Conservation (phyloP, 2,329 filamentous ascomycete genomes). For the Bipolaris victoriae region DNA sequence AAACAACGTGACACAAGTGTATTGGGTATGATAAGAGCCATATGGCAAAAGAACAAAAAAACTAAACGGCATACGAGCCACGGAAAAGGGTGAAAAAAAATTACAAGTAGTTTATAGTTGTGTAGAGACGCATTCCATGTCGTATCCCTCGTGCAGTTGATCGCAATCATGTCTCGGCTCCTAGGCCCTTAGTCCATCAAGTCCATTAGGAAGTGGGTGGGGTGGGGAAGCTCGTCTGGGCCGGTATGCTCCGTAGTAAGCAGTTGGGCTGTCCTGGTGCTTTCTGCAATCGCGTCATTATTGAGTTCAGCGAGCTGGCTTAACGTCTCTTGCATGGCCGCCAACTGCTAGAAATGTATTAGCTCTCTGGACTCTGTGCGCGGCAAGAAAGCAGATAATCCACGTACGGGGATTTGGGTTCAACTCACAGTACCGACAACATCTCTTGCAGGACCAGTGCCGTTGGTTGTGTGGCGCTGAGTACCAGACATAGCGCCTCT, state of each 20-base stretch:
- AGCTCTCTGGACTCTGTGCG: conserved; percentile 21
- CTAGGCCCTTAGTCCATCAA: not conserved
- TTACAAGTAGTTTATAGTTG: not conserved
- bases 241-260: conserved; percentile 30
- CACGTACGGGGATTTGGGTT: conserved; percentile 10
- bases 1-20: too few relatives aligned
- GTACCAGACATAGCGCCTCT: conserved; percentile 13
- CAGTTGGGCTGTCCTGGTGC: conserved; percentile 39
- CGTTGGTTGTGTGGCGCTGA: conserved; percentile 11
- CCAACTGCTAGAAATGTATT: conserved; percentile 47
- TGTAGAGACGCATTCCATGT: conserved; percentile 3
- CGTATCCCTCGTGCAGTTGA: conserved; percentile 1
- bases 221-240: not conserved
- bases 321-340: conserved; percentile 47
- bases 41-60: not conserved
- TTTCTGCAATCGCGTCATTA: conserved; percentile 44
- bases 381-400: not conserved
- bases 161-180: not conserved
- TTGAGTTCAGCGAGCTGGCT: conserved; percentile 46
- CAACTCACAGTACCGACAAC: conserved; percentile 47
- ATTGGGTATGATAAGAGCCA: too few relatives aligned
- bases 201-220: not conserved
- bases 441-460: conserved; percentile 23
- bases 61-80: not conserved
- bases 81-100: not conserved